These are phyloP conservation scores for Aegilops speltoides DNA, from an alignment of 176 grass and related monocot species.

Conservation along the genomic window DNA sequence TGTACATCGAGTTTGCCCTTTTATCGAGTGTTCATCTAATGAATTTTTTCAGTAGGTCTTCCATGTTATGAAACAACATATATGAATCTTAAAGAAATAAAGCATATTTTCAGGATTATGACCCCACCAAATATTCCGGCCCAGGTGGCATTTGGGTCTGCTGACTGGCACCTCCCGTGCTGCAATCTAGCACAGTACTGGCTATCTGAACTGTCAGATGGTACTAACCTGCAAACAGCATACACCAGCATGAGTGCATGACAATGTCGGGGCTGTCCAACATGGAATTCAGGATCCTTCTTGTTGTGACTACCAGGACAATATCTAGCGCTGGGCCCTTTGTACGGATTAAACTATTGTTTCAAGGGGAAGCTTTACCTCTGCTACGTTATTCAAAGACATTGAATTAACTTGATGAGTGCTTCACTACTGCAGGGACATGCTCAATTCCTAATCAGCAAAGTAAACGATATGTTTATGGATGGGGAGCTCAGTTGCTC, in stretches of 20 bases:
- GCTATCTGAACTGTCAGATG: not conserved
- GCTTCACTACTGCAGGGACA: not conserved
- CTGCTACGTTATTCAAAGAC: not conserved
- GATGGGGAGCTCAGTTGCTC: not conserved
- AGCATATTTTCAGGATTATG: not conserved
- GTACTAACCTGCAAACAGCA: too few relatives aligned
- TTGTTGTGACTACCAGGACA: not conserved
- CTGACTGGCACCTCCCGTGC: not conserved
- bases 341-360: not conserved
- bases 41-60: not conserved
- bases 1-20: not conserved
- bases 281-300: not conserved
- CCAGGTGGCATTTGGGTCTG: not conserved
- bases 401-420: slow-evolving; percentile 6
- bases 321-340: not conserved
- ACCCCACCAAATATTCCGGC: not conserved
- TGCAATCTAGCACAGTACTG: not conserved
- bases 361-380: not conserved
- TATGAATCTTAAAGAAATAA: not conserved
- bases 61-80: not conserved
- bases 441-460: not conserved
- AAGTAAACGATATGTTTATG: not conserved
- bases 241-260: not conserved
- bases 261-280: not conserved
- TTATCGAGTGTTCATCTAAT: not conserved